These are phyloP conservation scores for Coniochaeta hoffmannii DNA, from an alignment of 2,329 filamentous ascomycete species.

Conservation along the genomic window DNA sequence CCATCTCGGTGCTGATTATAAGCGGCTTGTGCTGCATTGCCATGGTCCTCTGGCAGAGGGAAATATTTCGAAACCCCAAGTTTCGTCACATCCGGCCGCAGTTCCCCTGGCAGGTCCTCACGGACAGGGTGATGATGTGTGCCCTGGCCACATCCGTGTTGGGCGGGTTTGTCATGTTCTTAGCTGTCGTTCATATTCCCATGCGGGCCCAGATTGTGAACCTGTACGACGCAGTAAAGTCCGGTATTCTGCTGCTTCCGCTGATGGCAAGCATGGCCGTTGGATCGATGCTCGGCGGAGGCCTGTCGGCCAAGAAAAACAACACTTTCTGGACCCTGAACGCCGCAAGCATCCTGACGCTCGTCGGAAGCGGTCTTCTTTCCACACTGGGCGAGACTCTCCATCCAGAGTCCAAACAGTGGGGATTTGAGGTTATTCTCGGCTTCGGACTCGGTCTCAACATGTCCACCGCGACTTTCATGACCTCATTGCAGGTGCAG, in stretches of 20 bases:
- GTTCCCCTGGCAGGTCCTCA: conserved; percentile 11
- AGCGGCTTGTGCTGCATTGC: conserved; percentile 11
- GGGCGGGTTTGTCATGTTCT: conserved; percentile 14
- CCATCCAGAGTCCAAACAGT: conserved; percentile 9
- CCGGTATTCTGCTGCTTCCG: conserved; percentile 15
- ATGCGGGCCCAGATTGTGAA: conserved; percentile 16
- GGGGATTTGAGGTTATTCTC: conserved; percentile 11
- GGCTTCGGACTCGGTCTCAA: conserved; percentile 10
- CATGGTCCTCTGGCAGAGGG: conserved; percentile 13
- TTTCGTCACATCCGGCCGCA: conserved; percentile 10
- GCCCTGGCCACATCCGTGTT: conserved; percentile 2
- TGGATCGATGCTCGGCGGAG: conserved; percentile 12
- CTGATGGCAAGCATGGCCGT: conserved; percentile 14
- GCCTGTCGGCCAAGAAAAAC: conserved; percentile 5
- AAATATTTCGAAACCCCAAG: conserved; percentile 6
- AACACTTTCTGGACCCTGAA: conserved; percentile 13
- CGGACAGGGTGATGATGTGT: conserved; percentile 11
- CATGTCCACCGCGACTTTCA: conserved; percentile 12
- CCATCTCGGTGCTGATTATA: conserved; percentile 11
- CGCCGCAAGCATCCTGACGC: conserved; percentile 10
- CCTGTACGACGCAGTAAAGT: conserved; percentile 13
- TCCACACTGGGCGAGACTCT: conserved; percentile 1
- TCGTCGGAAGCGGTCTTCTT: conserved; percentile 10
- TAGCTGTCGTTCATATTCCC: conserved; percentile 15
- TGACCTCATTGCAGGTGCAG: conserved; percentile 11